A percentile compares a stretch with the other conserved stretches of the same genome.
phyloP scores from a whole-genome alignment of 768 basidiomycete species.

The Lenzites betulinus region DNA sequence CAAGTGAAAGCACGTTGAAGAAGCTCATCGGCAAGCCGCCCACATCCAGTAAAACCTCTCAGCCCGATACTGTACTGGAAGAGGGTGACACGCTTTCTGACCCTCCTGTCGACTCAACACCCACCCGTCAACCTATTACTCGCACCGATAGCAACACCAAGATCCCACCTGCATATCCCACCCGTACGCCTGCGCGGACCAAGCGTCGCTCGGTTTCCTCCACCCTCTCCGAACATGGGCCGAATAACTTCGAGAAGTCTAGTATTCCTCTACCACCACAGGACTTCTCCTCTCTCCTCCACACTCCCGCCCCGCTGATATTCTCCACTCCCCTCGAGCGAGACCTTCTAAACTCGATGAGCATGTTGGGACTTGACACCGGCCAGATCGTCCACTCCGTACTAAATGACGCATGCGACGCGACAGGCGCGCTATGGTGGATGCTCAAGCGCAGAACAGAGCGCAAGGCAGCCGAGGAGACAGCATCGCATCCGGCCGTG shows the following conservation, averaged over 20 bases:
- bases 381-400: conserved; percentile 97
- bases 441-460: conserved; percentile 84
- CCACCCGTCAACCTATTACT: conserved; percentile 32
- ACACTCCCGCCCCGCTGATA: conserved; percentile 71
- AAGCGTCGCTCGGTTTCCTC: conserved; percentile 96
- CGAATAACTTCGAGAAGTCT: conserved; percentile 50
- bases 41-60: conserved; percentile 32
- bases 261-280: conserved; percentile 41
- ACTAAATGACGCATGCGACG: conserved; percentile 88
- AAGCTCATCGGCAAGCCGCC: conserved; percentile 34
- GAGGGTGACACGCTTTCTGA: conserved; percentile 41
- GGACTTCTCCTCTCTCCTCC: conserved; percentile 66
- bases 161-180: conserved; percentile 60
- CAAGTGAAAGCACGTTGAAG: conserved; percentile 63
- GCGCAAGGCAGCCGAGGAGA: conserved; percentile 52
- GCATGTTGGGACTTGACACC: conserved; percentile 83
- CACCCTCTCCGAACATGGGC: conserved; percentile 59
- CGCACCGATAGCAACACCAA: conserved; percentile 27
- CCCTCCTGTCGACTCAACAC: conserved; percentile 19
- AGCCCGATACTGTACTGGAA: conserved; percentile 54
- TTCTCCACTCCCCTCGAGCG: conserved; percentile 86
- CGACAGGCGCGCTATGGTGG: conserved; percentile 94
- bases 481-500: conserved; percentile 21
- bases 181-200: conserved; percentile 90
- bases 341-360: conserved; percentile 73